Evolutionary conservation across 1,284 basidiomycete species (phyloP).

Genomic region (Papiliotrema nemorosa): DNA sequence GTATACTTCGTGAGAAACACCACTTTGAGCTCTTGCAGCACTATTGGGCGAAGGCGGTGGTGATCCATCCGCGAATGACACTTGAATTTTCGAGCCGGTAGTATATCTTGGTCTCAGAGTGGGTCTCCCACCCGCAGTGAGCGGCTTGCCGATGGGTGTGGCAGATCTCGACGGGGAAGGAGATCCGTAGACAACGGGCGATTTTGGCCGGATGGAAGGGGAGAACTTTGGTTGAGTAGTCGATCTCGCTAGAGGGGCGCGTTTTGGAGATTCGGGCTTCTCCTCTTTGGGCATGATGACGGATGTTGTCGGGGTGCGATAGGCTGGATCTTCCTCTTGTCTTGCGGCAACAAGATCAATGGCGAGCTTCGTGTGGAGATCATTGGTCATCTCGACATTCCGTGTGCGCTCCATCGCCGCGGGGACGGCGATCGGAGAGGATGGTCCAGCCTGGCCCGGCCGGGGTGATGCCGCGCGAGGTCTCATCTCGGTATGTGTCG

Average conservation of each 20-base stretch:
- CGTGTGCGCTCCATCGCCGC: conserved; percentile 2
- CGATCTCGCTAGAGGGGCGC: conserved; percentile 10
- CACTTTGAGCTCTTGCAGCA: neutral
- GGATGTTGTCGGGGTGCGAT: conserved; percentile 13
- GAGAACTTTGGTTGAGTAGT: conserved; percentile 21
- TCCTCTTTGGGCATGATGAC: neutral
- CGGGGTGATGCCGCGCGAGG: neutral
- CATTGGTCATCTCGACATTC: conserved; percentile 12
- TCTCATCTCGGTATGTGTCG: neutral
- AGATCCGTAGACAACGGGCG: conserved; percentile 10
- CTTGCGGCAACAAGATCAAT: neutral
- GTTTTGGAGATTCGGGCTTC: conserved; percentile 3
- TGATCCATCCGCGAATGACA: conserved; percentile 25
- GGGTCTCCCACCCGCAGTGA: conserved; percentile 11
- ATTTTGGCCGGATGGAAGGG: conserved; percentile 15
- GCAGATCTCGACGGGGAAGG: conserved; percentile 10
- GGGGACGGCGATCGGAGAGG: neutral
- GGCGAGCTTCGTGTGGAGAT: conserved; percentile 10
- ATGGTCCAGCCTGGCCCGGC: too few species aligned
- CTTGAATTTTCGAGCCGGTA: conserved; percentile 20
- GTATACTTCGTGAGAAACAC: conserved; percentile 13
- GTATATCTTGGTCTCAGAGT: conserved; percentile 20
- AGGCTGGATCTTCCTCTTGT: conserved; percentile 5
- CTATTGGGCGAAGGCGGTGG: conserved; percentile 1
- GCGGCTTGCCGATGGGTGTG: conserved; percentile 11